Percentiles rank a stretch among this genome's conserved stretches.
Conservation (phyloP, 495 filamentous ascomycete genomes). For the Hypoxylon fragiforme region DNA sequence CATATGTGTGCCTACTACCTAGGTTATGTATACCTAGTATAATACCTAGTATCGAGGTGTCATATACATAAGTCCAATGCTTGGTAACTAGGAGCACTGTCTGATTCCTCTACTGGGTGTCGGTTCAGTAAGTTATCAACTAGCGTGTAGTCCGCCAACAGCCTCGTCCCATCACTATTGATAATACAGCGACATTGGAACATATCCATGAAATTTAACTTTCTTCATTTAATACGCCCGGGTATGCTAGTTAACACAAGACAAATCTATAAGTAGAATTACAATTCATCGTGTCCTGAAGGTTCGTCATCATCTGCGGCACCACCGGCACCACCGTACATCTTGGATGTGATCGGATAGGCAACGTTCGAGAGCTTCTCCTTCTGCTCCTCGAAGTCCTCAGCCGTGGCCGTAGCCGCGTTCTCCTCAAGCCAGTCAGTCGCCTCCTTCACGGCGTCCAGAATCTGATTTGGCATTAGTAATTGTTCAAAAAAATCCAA, state of each 20-base stretch:
- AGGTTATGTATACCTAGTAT: too few relatives aligned
- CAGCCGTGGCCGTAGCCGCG: constrained; percentile 76
- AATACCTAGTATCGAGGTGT: too few relatives aligned
- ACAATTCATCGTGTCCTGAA: constrained; percentile 86
- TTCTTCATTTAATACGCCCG: constrained; percentile 34
- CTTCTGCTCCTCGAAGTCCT: constrained; percentile 99
- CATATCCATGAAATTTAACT: constrained; percentile 28
- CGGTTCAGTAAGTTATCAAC: too few relatives aligned
- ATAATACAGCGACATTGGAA: background rate
- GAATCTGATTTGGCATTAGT: constrained; percentile 58
- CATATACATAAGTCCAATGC: too few relatives aligned
- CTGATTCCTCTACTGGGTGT: too few relatives aligned
- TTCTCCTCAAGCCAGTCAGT: constrained; percentile 98
- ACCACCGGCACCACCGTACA: constrained; percentile 73
- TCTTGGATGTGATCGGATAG: constrained; percentile 98
- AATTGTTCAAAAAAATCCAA: background rate
- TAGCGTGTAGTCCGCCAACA: background rate
- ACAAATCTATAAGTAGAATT: constrained; percentile 45
- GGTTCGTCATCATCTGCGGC: constrained; percentile 76
- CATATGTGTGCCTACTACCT: too few relatives aligned
- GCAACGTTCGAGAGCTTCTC: constrained; percentile 96
- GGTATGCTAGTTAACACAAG: constrained; percentile 35
- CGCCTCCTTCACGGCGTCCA: constrained; percentile 96
- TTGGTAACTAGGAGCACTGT: too few relatives aligned
- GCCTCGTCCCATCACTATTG: background rate